Evolutionary conservation across 176 grass and related monocot species (phyloP).

Genomic region (Sorghum bicolor): DNA sequence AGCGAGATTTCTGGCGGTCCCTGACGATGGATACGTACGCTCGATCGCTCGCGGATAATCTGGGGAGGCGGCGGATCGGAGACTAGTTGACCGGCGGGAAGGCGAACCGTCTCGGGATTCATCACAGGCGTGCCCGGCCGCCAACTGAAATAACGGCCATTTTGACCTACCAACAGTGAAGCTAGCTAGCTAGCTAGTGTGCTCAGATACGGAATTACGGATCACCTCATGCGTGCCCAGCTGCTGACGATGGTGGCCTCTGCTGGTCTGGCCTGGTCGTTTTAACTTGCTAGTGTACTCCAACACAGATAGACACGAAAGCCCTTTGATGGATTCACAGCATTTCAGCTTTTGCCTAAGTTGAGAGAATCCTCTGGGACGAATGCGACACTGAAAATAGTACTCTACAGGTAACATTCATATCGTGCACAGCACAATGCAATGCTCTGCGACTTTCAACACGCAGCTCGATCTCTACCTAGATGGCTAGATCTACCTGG

Average conservation of each 20-base stretch:
- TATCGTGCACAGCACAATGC: neutral
- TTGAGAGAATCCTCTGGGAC: neutral
- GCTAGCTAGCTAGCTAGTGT: neutral
- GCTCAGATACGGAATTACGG: neutral
- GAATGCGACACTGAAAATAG: neutral
- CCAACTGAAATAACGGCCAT: constrained; percentile 23
- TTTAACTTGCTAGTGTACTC: neutral
- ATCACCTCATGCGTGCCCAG: neutral
- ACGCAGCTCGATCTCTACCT: neutral
- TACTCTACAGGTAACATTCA: neutral
- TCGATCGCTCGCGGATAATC: neutral
- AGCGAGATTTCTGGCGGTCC: constrained; percentile 2
- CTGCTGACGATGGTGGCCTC: neutral
- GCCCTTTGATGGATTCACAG: neutral
- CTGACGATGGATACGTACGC: neutral
- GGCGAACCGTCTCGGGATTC: neutral
- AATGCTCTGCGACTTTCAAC: neutral
- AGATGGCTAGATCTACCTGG: neutral
- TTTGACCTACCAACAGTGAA: constrained; percentile 11
- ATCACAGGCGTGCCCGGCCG: neutral
- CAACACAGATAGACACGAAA: neutral
- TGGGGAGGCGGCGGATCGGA: neutral
- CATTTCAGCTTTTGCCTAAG: neutral
- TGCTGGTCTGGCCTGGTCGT: neutral
- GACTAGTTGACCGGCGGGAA: neutral